Conservation (phyloP, 202 grass and related monocot genomes). For the Bolboschoenoplectus hybrid region DNA sequence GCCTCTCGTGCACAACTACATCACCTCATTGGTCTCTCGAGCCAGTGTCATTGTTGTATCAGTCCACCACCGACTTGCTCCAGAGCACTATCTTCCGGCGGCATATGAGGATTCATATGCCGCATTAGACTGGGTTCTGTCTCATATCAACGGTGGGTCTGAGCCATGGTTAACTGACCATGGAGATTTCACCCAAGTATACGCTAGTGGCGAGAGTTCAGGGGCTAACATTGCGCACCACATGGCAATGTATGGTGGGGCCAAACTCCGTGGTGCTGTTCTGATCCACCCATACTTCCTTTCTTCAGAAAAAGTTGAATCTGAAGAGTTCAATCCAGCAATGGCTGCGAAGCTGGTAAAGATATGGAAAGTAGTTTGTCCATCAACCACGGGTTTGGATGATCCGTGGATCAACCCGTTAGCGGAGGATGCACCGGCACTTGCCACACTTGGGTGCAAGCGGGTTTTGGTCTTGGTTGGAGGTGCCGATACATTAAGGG, state of each 20-base stretch:
- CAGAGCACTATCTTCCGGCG: slow-evolving; percentile 64
- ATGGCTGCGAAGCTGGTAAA: slow-evolving; percentile 39
- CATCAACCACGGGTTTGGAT: slow-evolving; percentile 43
- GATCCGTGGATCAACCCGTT: slow-evolving; percentile 67
- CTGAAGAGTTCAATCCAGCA: slow-evolving; percentile 49
- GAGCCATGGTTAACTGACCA: slow-evolving; percentile 29
- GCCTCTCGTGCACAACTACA: slow-evolving; percentile 56
- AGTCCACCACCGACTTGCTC: slow-evolving; percentile 68
- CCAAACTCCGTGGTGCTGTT: slow-evolving; percentile 38
- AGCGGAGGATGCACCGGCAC: slow-evolving; percentile 36
- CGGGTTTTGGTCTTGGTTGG: slow-evolving; percentile 56
- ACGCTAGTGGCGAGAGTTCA: slow-evolving; percentile 35
- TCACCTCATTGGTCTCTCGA: slow-evolving; percentile 57
- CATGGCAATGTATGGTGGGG: slow-evolving; percentile 38
- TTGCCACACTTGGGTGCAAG: slow-evolving; percentile 42
- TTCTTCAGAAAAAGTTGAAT: slow-evolving; percentile 54
- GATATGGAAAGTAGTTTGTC: slow-evolving; percentile 56
- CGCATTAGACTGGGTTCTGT: slow-evolving; percentile 50
- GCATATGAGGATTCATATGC: slow-evolving; percentile 68
- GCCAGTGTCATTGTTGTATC: slow-evolving; percentile 56
- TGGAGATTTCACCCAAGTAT: slow-evolving; percentile 37
- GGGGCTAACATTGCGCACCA: slow-evolving; percentile 47
- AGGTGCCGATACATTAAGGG: slow-evolving; percentile 49
- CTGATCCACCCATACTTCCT: slow-evolving; percentile 59
- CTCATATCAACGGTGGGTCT: slow-evolving; percentile 25